Evolutionary conservation across 2,329 filamentous ascomycete species (phyloP).

Genomic region (Rutstroemia sp.): DNA sequence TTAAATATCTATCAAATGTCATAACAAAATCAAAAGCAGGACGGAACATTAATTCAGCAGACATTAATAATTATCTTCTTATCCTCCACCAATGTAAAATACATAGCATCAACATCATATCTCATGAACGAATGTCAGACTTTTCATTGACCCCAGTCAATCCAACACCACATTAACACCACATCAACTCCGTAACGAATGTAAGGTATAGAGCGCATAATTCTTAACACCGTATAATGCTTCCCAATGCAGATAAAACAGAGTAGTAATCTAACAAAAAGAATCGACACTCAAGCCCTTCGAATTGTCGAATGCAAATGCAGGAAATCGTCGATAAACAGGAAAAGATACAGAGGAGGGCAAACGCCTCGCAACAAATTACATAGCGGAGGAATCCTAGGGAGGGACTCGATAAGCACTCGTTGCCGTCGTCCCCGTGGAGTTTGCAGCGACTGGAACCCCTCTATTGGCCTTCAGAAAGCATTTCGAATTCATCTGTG

Average conservation of each 20-base stretch:
- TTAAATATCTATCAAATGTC: too few relatives aligned
- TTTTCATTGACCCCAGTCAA: not conserved
- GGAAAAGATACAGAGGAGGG: not conserved
- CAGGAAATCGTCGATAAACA: not conserved
- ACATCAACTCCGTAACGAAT: too few relatives aligned
- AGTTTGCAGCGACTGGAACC: conserved; percentile 1
- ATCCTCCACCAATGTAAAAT: not conserved
- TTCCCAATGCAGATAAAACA: not conserved
- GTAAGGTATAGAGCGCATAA: too few relatives aligned
- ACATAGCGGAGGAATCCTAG: not conserved
- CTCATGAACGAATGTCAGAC: not conserved
- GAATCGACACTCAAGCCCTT: not conserved
- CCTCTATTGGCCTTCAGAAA: conserved; percentile 17
- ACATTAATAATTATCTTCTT: too few relatives aligned
- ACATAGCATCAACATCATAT: not conserved
- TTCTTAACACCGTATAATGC: not conserved
- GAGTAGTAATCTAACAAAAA: not conserved
- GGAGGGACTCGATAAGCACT: conserved; percentile 1
- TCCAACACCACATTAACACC: too few relatives aligned
- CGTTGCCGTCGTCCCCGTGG: not conserved
- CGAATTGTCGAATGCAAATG: not conserved
- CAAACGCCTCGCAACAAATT: not conserved
- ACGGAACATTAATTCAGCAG: too few relatives aligned
- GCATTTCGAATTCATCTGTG: conserved; percentile 16
- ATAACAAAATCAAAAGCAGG: too few relatives aligned